These are phyloP conservation scores for Hymenoscyphus linearis DNA, from an alignment of 2,329 filamentous ascomycete genomes.

Conservation along the genomic window DNA sequence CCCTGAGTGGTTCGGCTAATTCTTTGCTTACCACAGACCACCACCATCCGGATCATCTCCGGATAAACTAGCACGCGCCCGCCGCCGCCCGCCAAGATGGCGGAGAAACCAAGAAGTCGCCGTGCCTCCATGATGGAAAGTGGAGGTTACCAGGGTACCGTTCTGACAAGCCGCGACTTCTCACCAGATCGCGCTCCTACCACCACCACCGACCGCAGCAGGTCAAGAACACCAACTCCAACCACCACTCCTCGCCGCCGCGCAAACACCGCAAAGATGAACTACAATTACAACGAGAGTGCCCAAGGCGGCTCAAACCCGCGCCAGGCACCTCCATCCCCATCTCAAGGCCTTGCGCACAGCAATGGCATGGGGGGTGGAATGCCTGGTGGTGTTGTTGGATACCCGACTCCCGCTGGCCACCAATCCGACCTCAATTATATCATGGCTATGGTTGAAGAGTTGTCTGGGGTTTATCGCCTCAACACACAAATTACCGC, in stretches of 20 bases:
- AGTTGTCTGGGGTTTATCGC: constrained; percentile 41
- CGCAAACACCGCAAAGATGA: constrained; percentile 1
- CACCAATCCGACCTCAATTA: constrained; percentile 65
- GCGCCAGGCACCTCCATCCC: constrained; percentile 31
- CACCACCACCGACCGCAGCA: neutral
- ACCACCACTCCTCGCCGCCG: neutral
- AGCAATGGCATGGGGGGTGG: constrained; percentile 32
- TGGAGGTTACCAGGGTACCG: neutral
- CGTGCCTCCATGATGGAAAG: neutral
- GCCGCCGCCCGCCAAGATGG: neutral
- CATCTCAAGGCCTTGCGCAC: constrained; percentile 28
- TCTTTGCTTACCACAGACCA: neutral
- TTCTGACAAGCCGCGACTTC: neutral
- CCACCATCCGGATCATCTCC: neutral
- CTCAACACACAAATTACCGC: constrained; percentile 52
- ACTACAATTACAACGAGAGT: constrained; percentile 15
- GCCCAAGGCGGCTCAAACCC: constrained; percentile 18
- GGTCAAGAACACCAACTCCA: neutral
- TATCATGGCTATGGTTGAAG: constrained; percentile 64
- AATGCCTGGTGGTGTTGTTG: constrained; percentile 22
- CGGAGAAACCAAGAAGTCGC: neutral
- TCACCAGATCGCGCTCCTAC: too few species aligned
- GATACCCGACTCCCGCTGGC: constrained; percentile 55
- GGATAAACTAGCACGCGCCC: neutral
- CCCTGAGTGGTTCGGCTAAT: neutral